Evolutionary conservation across 2,329 filamentous ascomycete genomes (phyloP), one percentile per base, ranked within the genome.

Genomic region (Colletotrichum tropicicola): DNA sequence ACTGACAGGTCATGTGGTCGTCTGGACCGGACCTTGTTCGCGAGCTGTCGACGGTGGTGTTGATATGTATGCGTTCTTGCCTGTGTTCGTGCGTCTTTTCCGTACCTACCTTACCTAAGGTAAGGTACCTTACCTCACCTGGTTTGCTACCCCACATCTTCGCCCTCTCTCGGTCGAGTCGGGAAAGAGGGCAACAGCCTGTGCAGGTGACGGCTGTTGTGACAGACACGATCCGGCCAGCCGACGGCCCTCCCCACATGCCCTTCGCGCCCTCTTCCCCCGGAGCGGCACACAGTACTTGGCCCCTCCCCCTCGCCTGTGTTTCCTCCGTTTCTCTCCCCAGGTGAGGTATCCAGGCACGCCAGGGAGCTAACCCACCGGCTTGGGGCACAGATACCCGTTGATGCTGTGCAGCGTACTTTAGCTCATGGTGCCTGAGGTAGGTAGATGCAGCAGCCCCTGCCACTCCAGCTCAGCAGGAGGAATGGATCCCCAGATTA

Each of bases 1-100:
- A 32, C 32, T 32, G 25, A 35, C 17, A 23, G 45, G 48, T 64
- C 61, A 54, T 60, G 56, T 60, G 56, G 21, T 49, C 32, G 8
- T 13, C 12, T 27, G 52, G 43, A 35, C 7, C 41, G 52, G 43
- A 35, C 7, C 19, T 28, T 19, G 27, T 13, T 43, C 15, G 25
- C 35, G 47, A 25, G 15, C 28, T 21, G 13, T 60, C 12, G 32
- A 25, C 13, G 25, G 32, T 19, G 6, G 41, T 21, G 51, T 41
- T 37, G n/a, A n/a, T n/a, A n/a, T n/a, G n/a, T n/a, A n/a, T n/a
- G n/a, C n/a, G n/a, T n/a, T n/a, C n/a, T n/a, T n/a, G n/a, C n/a
- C n/a, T n/a, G n/a, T n/a, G n/a, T n/a, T n/a, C n/a, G 32, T 13
- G 32, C 8, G 32, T 13, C 32, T 5, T 35, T 12, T 35, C 32